Evolutionary conservation across 768 basidiomycete genomes (phyloP).

Genomic region (Guyanaporus albipodus): DNA sequence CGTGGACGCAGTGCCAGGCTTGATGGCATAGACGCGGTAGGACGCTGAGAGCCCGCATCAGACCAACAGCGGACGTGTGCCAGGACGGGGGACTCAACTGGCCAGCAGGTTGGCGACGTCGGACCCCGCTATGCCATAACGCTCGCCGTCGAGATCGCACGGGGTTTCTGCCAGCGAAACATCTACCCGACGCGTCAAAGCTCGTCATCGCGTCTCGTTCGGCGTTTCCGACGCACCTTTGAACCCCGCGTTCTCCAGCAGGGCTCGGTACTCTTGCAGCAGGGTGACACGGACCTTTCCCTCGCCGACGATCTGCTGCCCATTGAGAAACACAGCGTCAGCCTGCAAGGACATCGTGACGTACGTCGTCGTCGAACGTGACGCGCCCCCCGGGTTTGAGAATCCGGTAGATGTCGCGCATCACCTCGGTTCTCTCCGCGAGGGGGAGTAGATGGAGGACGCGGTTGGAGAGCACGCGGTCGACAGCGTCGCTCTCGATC

Average conservation of each 20-base stretch:
- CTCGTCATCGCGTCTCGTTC: background rate
- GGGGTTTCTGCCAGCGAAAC: constrained; percentile 36
- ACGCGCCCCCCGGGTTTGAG: constrained; percentile 57
- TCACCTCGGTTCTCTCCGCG: constrained; percentile 37
- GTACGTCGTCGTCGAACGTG: constrained; percentile 44
- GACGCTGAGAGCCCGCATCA: constrained; percentile 32
- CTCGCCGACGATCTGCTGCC: too few species aligned
- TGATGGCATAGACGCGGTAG: constrained; percentile 45
- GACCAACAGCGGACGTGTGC: too few species aligned
- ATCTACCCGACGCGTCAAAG: constrained; percentile 32
- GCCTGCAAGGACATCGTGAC: too few species aligned
- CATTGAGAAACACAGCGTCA: too few species aligned
- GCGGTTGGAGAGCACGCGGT: constrained; percentile 57
- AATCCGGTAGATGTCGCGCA: constrained; percentile 47
- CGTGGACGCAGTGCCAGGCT: constrained; percentile 18
- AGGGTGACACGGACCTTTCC: too few species aligned
- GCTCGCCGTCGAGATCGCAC: constrained; percentile 37
- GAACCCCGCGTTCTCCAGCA: constrained; percentile 42
- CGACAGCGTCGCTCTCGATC: constrained; percentile 43
- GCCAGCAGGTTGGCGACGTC: constrained; percentile 48
- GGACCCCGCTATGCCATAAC: constrained; percentile 6
- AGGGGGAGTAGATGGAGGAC: constrained; percentile 48
- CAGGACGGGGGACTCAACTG: too few species aligned
- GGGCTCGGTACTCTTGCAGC: constrained; percentile 34
- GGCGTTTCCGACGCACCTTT: constrained; percentile 26